Conservation (phyloP, 2,329 filamentous ascomycete species). For the Epichloe hybrida region DNA sequence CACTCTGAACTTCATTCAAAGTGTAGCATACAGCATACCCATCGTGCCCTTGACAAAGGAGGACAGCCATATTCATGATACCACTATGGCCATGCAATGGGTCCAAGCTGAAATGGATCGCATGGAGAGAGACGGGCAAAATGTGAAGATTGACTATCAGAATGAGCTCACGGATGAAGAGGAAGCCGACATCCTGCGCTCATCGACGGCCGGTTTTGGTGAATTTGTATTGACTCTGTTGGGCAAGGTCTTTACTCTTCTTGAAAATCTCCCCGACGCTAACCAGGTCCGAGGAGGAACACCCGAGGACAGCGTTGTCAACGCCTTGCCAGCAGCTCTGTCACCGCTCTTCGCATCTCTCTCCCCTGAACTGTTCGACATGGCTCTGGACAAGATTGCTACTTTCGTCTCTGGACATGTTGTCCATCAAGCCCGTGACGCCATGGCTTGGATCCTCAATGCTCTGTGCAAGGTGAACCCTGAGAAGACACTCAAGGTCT, state of each 20-base stretch:
- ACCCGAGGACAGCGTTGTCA: constrained; percentile 93
- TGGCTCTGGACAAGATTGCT: constrained; percentile 81
- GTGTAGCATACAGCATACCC: constrained; percentile 90
- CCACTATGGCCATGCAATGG: constrained; percentile 76
- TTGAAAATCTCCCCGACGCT: constrained; percentile 90
- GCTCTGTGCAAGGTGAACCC: constrained; percentile 92
- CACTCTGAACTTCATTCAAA: constrained; percentile 88
- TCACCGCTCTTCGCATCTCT: constrained; percentile 81
- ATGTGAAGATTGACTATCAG: constrained; percentile 75
- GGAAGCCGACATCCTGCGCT: constrained; percentile 77
- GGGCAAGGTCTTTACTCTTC: constrained; percentile 84
- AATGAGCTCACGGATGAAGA: constrained; percentile 71
- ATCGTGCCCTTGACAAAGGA: constrained; percentile 59
- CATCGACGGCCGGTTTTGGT: constrained; percentile 84
- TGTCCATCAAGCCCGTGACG: constrained; percentile 90
- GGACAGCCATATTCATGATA: constrained; percentile 54
- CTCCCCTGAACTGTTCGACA: constrained; percentile 85
- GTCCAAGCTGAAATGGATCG: constrained; percentile 87
- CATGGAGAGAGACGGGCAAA: constrained; percentile 77
- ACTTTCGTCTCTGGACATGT: constrained; percentile 88
- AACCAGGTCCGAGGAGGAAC: constrained; percentile 78
- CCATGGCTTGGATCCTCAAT: constrained; percentile 98
- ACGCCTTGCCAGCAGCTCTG: constrained; percentile 82
- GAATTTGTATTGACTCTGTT: constrained; percentile 87
- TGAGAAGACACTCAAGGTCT: constrained; percentile 78